phyloP scores from a whole-genome alignment of 2,329 filamentous ascomycete genomes.

The Apiospora aurea region DNA sequence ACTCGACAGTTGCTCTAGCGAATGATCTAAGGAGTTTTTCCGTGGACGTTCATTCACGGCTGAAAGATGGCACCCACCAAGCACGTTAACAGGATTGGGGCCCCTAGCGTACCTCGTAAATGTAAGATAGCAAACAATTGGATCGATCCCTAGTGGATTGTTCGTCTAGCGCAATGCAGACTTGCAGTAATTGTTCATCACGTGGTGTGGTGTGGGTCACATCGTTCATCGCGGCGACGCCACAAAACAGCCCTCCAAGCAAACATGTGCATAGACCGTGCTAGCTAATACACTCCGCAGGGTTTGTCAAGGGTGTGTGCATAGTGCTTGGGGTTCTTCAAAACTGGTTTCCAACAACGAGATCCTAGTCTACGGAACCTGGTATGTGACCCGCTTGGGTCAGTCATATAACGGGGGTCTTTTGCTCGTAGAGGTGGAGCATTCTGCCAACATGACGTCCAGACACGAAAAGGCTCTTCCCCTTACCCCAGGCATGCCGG shows the following conservation, averaged over 20 bases:
- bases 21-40: conserved; percentile 6
- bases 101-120: not conserved
- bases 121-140: conserved; percentile 2
- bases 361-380: conserved; percentile 2
- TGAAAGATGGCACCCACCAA: not conserved
- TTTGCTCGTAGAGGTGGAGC: conserved; percentile 7
- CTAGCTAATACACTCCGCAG: not conserved
- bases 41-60: not conserved
- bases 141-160: not conserved
- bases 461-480: conserved; percentile 18
- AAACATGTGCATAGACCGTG: not conserved
- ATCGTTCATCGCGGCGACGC: conserved; percentile 11
- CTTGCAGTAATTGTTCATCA: not conserved
- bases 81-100: not conserved
- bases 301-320: not conserved
- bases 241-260: not conserved
- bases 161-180: not conserved
- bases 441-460: not conserved
- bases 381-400: conserved; percentile 6
- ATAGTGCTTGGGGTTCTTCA: not conserved
- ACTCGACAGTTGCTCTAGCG: not conserved
- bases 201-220: not conserved
- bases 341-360: not conserved
- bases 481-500: not conserved
- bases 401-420: not conserved